phyloP scores from a whole-genome alignment of 441 rosid genomes.

The Corymbia citriodora region DNA sequence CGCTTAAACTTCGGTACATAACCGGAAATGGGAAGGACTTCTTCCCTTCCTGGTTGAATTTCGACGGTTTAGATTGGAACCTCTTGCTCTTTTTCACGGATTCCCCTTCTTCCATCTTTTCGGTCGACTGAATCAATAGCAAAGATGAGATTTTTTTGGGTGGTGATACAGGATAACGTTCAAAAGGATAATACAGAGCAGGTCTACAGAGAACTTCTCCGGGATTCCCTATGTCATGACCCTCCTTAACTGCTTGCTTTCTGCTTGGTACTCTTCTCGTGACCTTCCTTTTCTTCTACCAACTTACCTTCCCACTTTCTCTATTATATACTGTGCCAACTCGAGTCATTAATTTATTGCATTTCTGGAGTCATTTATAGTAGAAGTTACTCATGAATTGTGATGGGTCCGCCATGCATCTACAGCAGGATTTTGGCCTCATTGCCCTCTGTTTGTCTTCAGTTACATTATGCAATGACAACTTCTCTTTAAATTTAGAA shows the following conservation, averaged over 20 bases:
- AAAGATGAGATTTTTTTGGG: background rate
- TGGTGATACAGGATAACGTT: slow-evolving; percentile 63
- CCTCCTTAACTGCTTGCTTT: slow-evolving; percentile 87
- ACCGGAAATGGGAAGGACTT: background rate
- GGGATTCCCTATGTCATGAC: slow-evolving; percentile 95
- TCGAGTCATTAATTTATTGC: background rate
- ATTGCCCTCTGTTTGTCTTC: background rate
- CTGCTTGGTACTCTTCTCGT: slow-evolving; percentile 62
- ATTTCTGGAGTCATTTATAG: background rate
- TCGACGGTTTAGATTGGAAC: background rate
- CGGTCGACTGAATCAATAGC: background rate
- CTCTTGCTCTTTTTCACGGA: background rate
- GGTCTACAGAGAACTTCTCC: slow-evolving; percentile 79
- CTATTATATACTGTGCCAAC: background rate
- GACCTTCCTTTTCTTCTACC: background rate
- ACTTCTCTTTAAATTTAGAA: background rate
- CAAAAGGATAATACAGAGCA: slow-evolving; percentile 58
- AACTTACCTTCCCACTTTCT: background rate
- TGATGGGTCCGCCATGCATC: background rate
- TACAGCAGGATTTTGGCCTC: background rate
- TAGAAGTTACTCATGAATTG: background rate
- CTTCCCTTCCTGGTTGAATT: background rate
- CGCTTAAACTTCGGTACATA: background rate
- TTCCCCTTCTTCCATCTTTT: background rate
- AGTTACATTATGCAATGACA: background rate